Percentiles rank a stretch among this genome's conserved stretches.
These are phyloP conservation scores for Calonectria hawksworthii DNA, from an alignment of 2,329 filamentous ascomycete species.

Conservation along the genomic window DNA sequence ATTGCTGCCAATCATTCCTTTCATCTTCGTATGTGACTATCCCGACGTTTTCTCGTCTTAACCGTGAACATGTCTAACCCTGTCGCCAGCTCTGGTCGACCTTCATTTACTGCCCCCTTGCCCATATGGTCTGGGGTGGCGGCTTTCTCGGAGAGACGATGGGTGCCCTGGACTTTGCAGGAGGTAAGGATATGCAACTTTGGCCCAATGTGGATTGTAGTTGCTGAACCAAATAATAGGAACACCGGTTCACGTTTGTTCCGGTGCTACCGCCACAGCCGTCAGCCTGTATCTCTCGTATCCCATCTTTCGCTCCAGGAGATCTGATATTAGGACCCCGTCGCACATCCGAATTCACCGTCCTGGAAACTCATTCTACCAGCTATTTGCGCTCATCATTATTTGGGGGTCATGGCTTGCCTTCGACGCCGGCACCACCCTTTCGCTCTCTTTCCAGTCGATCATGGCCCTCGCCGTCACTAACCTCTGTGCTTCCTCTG, in stretches of 20 bases:
- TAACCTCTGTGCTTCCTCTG: conserved; percentile 31
- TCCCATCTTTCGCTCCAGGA: conserved; percentile 32
- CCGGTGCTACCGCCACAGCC: conserved; percentile 32
- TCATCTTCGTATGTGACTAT: conserved; percentile 27
- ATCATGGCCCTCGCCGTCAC: conserved; percentile 36
- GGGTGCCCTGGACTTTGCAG: conserved; percentile 33
- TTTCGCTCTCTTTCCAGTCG: conserved; percentile 33
- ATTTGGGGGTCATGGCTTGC: conserved; percentile 38
- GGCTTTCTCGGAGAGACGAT: conserved; percentile 33
- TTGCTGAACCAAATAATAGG: conserved; percentile 10
- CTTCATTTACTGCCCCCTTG: conserved; percentile 36
- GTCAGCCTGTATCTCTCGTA: conserved; percentile 35
- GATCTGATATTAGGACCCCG: conserved; percentile 23
- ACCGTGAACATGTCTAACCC: background rate
- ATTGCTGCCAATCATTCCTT: conserved; percentile 31
- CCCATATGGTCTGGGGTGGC: conserved; percentile 37
- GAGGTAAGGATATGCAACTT: conserved; percentile 17
- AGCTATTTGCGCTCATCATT: conserved; percentile 31
- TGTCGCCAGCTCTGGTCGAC: conserved; percentile 28
- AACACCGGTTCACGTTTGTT: conserved; percentile 34
- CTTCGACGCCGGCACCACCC: conserved; percentile 34
- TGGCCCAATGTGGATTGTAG: too few relatives aligned
- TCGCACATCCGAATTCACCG: conserved; percentile 32
- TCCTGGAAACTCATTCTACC: conserved; percentile 34
- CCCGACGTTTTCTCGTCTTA: background rate